phyloP scores from a whole-genome alignment of 202 grass and related monocot genomes.

The Schoenoplectus tabernaemontani region DNA sequence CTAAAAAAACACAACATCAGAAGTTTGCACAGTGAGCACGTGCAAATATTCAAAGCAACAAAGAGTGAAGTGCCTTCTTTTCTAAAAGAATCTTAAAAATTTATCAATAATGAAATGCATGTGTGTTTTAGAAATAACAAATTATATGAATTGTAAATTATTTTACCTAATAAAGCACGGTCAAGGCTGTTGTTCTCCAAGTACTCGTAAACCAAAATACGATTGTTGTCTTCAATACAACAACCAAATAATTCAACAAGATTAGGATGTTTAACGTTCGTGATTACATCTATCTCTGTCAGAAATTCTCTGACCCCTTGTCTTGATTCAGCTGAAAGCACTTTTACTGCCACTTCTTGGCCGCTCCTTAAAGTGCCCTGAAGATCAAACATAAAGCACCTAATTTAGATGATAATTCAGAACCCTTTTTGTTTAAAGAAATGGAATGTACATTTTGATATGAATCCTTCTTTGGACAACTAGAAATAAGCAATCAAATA shows the following conservation, averaged over 20 bases:
- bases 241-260: slow-evolving; percentile 91
- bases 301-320: slow-evolving; percentile 88
- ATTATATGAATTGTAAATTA: neutral
- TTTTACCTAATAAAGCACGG: slow-evolving; percentile 62
- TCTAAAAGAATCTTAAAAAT: neutral
- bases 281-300: slow-evolving; percentile 86
- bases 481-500: neutral
- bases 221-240: slow-evolving; percentile 55
- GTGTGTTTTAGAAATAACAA: neutral
- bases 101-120: neutral
- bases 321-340: slow-evolving; percentile 85
- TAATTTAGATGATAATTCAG: neutral
- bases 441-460: neutral
- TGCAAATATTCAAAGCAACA: neutral
- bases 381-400: neutral
- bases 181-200: slow-evolving; percentile 78
- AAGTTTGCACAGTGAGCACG: neutral
- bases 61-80: neutral
- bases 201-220: slow-evolving; percentile 93
- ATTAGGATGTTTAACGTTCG: slow-evolving; percentile 79
- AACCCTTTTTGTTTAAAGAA: neutral
- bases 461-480: neutral
- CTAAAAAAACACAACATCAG: neutral
- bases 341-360: slow-evolving; percentile 60
- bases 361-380: slow-evolving; percentile 62